Evolutionary conservation across 176 grass and related monocot genomes (phyloP), one percentile per base, ranked within the genome.

Genomic region (Pontederia paniculata): DNA sequence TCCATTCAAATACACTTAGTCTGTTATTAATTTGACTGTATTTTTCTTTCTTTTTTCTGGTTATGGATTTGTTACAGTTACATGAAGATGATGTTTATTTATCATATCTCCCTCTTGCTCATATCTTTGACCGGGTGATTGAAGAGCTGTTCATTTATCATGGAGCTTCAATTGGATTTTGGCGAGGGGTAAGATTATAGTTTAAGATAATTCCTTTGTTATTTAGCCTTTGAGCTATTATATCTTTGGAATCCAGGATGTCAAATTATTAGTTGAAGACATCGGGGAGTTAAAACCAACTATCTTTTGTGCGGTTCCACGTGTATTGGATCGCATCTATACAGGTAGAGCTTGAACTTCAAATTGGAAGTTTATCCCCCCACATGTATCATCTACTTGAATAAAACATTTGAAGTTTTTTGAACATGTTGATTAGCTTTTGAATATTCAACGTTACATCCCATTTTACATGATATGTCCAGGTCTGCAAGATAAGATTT

Each of bases 101-200:
- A 65, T 98, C 93, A 48, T 98, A 98, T 72, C 86, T 98, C 55
- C 93, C 93, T 58, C 78, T 98, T 55, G 93, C 93, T 8, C 93
- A 98, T 79, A 91, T 98, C 42, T 98, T 98, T 69, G 93, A 90
- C 58, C 83, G 93, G 37, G 93, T 79, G 23, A 78, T 98, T 58
- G 93, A 98, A 78, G 93, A 98, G 66, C 21, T 98, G 69, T 84
- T 98, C 72, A 98, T 98, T 63, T 97, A 78, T 76, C 80, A 79
- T 74, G 83, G 86, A 45, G 86, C 83, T 25, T 91, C 86, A 62
- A 88, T 97, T 77, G 93, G 93, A 84, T 98, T 98, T 81, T 98
- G 93, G 93, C 77, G 75, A 21, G 93, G 93, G 80, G 93, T 98
- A 84, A 73, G 74, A 21, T 50, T 74, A 46, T 12, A 69, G 48